Evolutionary conservation across 2,329 filamentous ascomycete species (phyloP).

Genomic region (Ceratocystis alfenasii): DNA sequence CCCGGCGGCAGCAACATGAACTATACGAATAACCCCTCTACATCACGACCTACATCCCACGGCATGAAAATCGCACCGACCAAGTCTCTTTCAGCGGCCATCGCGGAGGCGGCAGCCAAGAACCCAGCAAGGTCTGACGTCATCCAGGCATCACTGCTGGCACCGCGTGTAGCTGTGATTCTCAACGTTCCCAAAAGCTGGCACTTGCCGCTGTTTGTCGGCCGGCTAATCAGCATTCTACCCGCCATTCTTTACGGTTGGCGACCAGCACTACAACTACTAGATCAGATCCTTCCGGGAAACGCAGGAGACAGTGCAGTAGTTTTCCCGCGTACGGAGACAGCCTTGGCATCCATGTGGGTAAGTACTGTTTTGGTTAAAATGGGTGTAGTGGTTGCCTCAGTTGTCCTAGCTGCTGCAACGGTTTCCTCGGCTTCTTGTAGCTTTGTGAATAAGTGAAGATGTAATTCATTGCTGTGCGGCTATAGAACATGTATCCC

Average conservation of each 20-base stretch:
- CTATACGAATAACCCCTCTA: not conserved
- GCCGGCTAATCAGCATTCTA: conserved; percentile 58
- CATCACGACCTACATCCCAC: not conserved
- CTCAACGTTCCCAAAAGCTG: conserved; percentile 60
- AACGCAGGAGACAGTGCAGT: conserved; percentile 15
- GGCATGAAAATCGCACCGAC: conserved; percentile 21
- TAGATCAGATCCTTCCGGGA: conserved; percentile 47
- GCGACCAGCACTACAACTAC: conserved; percentile 54
- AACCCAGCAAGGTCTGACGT: conserved; percentile 11
- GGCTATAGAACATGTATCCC: not conserved
- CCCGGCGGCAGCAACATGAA: not conserved
- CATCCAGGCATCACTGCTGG: conserved; percentile 39
- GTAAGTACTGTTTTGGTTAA: conserved; percentile 35
- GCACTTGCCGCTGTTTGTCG: conserved; percentile 61
- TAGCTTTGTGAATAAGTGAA: too few relatives aligned
- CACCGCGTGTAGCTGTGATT: conserved; percentile 67
- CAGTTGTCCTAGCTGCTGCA: not conserved
- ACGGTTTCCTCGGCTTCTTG: not conserved
- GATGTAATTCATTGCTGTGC: too few relatives aligned
- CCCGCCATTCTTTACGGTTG: conserved; percentile 63
- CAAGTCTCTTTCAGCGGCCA: conserved; percentile 18
- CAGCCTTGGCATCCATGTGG: conserved; percentile 61
- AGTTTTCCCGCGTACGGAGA: conserved; percentile 47
- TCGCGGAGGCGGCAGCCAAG: conserved; percentile 18
- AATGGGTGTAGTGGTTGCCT: not conserved